Conservation (phyloP, 2,329 filamentous ascomycete genomes). For the Diatrype stigma region DNA sequence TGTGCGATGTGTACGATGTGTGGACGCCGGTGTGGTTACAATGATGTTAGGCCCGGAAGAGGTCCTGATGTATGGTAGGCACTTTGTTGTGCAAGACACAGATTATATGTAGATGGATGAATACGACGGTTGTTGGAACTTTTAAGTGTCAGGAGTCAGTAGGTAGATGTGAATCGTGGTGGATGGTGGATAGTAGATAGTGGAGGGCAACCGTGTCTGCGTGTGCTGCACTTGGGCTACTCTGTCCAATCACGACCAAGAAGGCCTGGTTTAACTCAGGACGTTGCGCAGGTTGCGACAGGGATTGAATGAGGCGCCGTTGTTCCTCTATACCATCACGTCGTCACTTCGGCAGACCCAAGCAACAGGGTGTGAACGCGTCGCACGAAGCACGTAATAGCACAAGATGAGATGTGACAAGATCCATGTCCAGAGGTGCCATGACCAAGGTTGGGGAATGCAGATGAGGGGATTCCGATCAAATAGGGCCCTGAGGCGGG, state of each 20-base stretch:
- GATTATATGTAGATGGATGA: background rate
- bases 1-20: no score
- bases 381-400: background rate
- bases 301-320: background rate
- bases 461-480: background rate
- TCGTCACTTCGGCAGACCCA: background rate
- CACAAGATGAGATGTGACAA: background rate
- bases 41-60: background rate
- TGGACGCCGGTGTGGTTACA: background rate
- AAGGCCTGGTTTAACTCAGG: background rate
- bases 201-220: no score
- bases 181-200: no score
- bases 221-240: background rate
- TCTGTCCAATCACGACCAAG: background rate
- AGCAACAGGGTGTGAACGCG: background rate
- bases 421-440: background rate
- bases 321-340: background rate
- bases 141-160: no score
- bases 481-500: background rate
- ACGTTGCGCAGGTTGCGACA: background rate
- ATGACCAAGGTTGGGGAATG: background rate
- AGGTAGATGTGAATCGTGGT: background rate
- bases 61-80: background rate
- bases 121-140: background rate
- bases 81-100: background rate